Conservation (phyloP, 345 rosid species). For the Nephelium lappaceum region DNA sequence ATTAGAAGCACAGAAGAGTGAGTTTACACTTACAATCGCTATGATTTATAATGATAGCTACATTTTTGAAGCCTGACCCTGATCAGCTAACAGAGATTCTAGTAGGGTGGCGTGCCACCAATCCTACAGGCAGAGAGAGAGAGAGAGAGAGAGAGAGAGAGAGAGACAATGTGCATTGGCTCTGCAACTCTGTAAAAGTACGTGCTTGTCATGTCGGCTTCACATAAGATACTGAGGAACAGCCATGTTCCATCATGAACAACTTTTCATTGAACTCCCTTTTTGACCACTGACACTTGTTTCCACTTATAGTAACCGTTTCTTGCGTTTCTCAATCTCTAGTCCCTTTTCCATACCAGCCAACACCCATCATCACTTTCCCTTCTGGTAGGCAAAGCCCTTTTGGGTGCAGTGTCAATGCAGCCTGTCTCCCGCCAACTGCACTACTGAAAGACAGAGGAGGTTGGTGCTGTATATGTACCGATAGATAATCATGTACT, state of each 20-base stretch:
- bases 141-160: neutral
- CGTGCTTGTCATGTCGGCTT: conserved; percentile 31
- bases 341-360: conserved; percentile 20
- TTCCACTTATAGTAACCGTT: conserved; percentile 20
- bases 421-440: conserved; percentile 14
- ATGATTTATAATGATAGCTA: neutral
- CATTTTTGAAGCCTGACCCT: neutral
- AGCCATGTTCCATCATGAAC: conserved; percentile 36
- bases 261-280: conserved; percentile 6
- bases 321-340: neutral
- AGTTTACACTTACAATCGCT: neutral
- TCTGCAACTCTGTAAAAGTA: conserved; percentile 20
- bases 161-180: neutral
- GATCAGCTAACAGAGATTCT: conserved; percentile 2
- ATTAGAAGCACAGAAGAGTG: neutral
- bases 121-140: neutral
- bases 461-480: neutral
- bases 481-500: conserved; percentile 19
- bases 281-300: conserved; percentile 30
- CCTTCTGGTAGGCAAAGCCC: neutral
- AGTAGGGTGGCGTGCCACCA: conserved; percentile 25
- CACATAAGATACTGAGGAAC: conserved; percentile 16
- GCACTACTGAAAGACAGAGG: neutral
- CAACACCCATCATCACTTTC: conserved; percentile 15
- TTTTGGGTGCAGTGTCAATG: conserved; percentile 1